Evolutionary conservation across 768 basidiomycete genomes (phyloP), one percentile per base, ranked within the genome.

Genomic region (Trametes cinnabarina): DNA sequence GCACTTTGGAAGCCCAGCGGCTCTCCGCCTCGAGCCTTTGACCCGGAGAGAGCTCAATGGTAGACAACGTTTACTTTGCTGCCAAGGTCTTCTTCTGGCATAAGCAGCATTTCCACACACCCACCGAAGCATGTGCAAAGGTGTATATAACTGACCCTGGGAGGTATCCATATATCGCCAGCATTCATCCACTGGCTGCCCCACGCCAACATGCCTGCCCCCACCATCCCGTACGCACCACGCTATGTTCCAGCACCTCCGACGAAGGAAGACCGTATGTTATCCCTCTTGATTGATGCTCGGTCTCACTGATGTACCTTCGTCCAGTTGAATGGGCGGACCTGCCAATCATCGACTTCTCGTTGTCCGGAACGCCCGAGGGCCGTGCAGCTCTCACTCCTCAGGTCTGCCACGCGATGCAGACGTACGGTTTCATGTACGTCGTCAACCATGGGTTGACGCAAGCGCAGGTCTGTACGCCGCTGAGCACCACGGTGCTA

Each of bases 221-320:
- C 37, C 3, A 58, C 48, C 2, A 42, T 62, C 10, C 61, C 61
- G 26, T 54, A 28, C 42, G 49, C 39, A 0, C 48, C 57, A 3
- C 61, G 25, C 49, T 54, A 58, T 19, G 48, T 55, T 2, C 47
- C 52, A 0, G 46, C 61, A 10, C 61, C 57, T 8, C 39, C 61
- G 6, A 78, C 78, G 1, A 66, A 65, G 32, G 71, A 70, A 35
- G 52, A 71, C 22, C 57, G 79, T 79, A 53, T 28, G 78, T 70
- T 3, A 4, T 22, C 11, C 32, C 2, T 4, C 4, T 30, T 12
- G 8, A 26, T 5, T 26, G 3, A 55, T 51, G 12, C 22, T 15
- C 2, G 5, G n/a, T n/a, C 44, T 48, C 15, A 35, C 28, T 26
- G 30, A 47, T 22, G 15, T 32, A 8, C 1, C 34, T 10, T 20